A percentile compares a stretch with the other conserved stretches of the same genome.
These are phyloP conservation scores for Penicillium daleae DNA, from an alignment of 495 filamentous ascomycete species.

Conservation along the genomic window DNA sequence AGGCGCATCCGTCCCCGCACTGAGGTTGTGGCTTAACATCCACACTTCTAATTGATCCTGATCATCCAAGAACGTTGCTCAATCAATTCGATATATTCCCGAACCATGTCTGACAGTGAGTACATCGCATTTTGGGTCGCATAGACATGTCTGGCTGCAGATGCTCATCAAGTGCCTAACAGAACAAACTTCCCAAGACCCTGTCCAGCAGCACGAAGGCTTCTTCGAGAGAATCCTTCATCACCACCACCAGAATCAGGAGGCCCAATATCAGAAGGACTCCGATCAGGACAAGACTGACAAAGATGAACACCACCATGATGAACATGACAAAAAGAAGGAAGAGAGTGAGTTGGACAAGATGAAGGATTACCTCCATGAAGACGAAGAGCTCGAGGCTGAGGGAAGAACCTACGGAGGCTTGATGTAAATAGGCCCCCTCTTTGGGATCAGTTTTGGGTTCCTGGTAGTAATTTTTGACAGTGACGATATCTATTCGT, in stretches of 20 bases:
- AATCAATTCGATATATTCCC: neutral
- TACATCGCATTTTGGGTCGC: neutral
- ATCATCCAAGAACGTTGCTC: neutral
- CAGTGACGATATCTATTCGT: constrained; percentile 3
- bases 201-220: constrained; percentile 16
- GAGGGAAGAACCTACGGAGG: constrained; percentile 13
- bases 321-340: neutral
- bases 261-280: constrained; percentile 5
- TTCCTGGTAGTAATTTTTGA: neutral
- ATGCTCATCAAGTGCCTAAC: neutral
- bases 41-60: neutral
- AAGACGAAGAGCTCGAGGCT: constrained; percentile 18
- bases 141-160: neutral
- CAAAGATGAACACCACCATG: constrained; percentile 3
- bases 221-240: constrained; percentile 24
- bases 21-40: neutral
- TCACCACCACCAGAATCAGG: constrained; percentile 13
- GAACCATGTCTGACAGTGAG: constrained; percentile 17
- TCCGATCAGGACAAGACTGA: constrained; percentile 1
- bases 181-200: constrained; percentile 12
- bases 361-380: constrained; percentile 18
- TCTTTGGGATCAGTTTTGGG: neutral
- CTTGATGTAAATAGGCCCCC: constrained; percentile 14
- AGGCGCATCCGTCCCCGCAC: neutral
- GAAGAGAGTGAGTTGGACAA: constrained; percentile 16